Conservation (phyloP, 148 eudicot species). For the Chenopodium suecicum region DNA sequence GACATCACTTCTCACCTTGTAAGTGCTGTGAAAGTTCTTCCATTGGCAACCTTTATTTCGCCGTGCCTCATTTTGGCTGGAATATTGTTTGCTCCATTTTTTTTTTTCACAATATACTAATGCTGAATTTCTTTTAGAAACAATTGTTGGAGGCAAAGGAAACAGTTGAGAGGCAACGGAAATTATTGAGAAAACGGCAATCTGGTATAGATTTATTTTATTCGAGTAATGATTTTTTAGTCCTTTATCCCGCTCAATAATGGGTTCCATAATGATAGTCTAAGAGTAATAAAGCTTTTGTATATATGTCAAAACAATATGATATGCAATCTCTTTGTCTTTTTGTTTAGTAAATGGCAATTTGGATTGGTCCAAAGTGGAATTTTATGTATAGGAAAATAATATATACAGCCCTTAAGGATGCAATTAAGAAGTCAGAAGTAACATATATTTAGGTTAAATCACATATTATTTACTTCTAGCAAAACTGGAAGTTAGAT, state of each 20-base stretch:
- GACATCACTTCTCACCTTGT: slow-evolving; percentile 87
- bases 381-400: too few relatives aligned
- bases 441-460: too few relatives aligned
- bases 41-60: slow-evolving; percentile 1
- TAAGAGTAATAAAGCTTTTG: neutral
- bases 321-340: neutral
- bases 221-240: neutral
- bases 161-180: slow-evolving; percentile 88
- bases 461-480: too few relatives aligned
- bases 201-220: slow-evolving; percentile 44
- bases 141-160: slow-evolving; percentile 85
- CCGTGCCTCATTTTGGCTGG: neutral
- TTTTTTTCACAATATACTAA: neutral
- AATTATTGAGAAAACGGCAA: slow-evolving; percentile 75
- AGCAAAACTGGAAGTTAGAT: too few relatives aligned
- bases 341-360: neutral
- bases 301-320: neutral
- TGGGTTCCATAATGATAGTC: neutral
- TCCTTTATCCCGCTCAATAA: neutral
- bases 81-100: neutral
- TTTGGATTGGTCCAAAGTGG: neutral
- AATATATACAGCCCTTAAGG: too few relatives aligned
- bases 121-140: slow-evolving; percentile 45
- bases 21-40: slow-evolving; percentile 29
- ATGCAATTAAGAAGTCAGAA: too few relatives aligned